These are phyloP conservation scores for Parafenestella ontariensis DNA, from an alignment of 2,329 filamentous ascomycete species.

Conservation along the genomic window DNA sequence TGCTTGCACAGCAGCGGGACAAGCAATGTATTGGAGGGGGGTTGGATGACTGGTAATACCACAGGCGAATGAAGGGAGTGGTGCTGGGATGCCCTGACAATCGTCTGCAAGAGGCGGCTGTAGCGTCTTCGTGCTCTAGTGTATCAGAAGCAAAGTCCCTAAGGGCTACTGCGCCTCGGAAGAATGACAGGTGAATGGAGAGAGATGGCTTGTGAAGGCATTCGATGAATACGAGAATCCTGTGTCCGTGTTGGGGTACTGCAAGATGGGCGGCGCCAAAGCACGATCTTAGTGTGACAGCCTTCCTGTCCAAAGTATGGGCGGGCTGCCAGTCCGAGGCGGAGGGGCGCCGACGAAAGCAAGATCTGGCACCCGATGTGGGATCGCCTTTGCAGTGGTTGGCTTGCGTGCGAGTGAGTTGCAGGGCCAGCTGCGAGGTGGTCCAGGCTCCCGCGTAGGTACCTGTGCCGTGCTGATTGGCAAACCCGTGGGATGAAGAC, in stretches of 20 bases:
- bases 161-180: background rate
- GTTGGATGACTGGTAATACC: slow-evolving; percentile 9
- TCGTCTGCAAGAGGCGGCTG: slow-evolving; percentile 4
- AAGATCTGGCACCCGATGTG: background rate
- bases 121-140: background rate
- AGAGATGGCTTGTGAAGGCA: background rate
- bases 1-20: slow-evolving; percentile 15
- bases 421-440: background rate
- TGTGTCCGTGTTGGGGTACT: background rate
- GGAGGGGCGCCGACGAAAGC: background rate
- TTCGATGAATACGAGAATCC: background rate
- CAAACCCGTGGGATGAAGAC: background rate
- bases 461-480: background rate
- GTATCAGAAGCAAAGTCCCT: background rate
- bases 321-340: background rate
- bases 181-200: background rate
- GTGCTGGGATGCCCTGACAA: slow-evolving; percentile 17
- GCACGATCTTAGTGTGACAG: slow-evolving; percentile 1
- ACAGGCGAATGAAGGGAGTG: slow-evolving; percentile 16
- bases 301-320: background rate
- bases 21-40: slow-evolving; percentile 14
- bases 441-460: background rate
- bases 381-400: background rate
- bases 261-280: background rate
- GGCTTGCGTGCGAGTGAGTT: background rate